A percentile compares a stretch with the other conserved stretches of the same genome.
Conservation (phyloP, 495 filamentous ascomycete genomes). For the Cercophora sp. region DNA sequence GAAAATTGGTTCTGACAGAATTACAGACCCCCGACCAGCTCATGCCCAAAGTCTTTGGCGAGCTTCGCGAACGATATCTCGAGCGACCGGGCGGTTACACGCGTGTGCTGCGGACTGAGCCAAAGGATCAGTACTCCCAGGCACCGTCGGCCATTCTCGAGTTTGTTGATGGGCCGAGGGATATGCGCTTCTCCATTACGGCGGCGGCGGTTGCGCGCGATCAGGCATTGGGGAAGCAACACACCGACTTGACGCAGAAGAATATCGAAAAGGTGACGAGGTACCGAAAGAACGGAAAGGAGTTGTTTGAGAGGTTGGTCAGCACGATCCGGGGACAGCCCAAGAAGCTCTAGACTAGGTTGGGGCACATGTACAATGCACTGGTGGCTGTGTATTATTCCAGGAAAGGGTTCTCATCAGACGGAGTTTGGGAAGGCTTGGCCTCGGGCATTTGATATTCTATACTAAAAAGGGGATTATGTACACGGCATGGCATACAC, state of each 20-base stretch:
- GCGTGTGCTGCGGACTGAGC: conserved; percentile 83
- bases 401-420: no score
- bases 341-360: no score
- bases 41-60: conserved; percentile 83
- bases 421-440: not conserved
- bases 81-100: conserved; percentile 90
- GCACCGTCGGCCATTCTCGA: conserved; percentile 89
- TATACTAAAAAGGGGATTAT: not conserved
- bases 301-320: conserved; percentile 68
- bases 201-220: conserved; percentile 70
- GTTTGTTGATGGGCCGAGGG: conserved; percentile 89
- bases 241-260: conserved; percentile 65
- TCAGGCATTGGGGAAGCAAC: conserved; percentile 44
- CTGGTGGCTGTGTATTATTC: no score
- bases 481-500: not conserved
- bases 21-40: conserved; percentile 55
- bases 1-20: not conserved
- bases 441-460: not conserved
- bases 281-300: conserved; percentile 64
- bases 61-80: conserved; percentile 73
- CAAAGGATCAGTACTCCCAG: conserved; percentile 71
- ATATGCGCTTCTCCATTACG: conserved; percentile 92
- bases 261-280: conserved; percentile 85
- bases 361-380: no score
- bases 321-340: conserved; percentile 53